These are phyloP conservation scores for Pichia sp. DNA, from an alignment of 1,139 yeast genomes.

Conservation along the genomic window DNA sequence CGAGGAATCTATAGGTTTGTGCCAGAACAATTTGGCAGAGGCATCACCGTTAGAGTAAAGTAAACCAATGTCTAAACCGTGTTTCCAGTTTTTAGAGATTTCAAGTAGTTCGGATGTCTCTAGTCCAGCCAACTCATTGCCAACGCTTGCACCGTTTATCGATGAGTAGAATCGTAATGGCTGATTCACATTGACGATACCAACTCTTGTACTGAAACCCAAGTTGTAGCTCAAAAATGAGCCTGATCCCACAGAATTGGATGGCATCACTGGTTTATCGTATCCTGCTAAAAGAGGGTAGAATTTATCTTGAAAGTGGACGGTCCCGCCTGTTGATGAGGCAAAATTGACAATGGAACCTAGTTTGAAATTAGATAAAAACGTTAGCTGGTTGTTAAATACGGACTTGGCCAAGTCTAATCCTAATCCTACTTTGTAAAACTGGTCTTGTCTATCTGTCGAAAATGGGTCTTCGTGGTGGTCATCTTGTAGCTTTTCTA, in stretches of 20 bases:
- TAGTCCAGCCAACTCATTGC: slow-evolving; percentile 10
- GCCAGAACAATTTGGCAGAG: slow-evolving; percentile 16
- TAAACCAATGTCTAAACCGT: slow-evolving; percentile 19
- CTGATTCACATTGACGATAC: slow-evolving; percentile 26
- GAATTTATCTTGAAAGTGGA: slow-evolving; percentile 47
- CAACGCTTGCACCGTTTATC: slow-evolving; percentile 25
- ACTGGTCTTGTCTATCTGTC: slow-evolving; percentile 25
- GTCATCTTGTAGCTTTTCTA: slow-evolving; percentile 11
- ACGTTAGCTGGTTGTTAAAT: slow-evolving; percentile 37
- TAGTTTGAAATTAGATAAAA: slow-evolving; percentile 35
- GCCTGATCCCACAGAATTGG: slow-evolving; percentile 34
- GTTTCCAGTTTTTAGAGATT: slow-evolving; percentile 8
- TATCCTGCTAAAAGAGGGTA: slow-evolving; percentile 33
- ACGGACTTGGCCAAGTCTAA: slow-evolving; percentile 31
- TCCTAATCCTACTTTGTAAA: slow-evolving; percentile 31
- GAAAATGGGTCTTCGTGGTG: slow-evolving; percentile 3
- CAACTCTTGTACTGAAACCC: slow-evolving; percentile 38
- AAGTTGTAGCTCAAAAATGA: slow-evolving; percentile 22
- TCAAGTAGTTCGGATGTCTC: not conserved
- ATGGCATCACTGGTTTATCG: slow-evolving; percentile 18
- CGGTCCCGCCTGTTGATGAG: slow-evolving; percentile 16
- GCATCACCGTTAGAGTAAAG: slow-evolving; percentile 14
- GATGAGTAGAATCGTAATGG: slow-evolving; percentile 42
- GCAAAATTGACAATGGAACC: slow-evolving; percentile 35
- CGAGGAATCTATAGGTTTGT: slow-evolving; percentile 6